phyloP scores from a whole-genome alignment of 1,139 yeast species.

The Sugiyamaella japonica region DNA sequence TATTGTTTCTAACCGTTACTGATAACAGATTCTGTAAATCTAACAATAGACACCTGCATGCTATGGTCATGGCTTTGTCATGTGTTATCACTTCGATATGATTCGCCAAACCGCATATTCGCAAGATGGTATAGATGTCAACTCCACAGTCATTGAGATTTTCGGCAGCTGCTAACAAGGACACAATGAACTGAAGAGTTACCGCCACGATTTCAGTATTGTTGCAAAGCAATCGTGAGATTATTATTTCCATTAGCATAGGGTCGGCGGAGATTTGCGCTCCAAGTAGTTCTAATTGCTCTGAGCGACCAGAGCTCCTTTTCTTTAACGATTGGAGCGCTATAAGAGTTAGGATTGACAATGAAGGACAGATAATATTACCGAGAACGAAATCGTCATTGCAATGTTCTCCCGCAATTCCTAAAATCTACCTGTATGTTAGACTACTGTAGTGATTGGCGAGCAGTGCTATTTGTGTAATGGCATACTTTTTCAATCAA shows the following conservation, averaged over 20 bases:
- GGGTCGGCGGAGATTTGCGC: conserved; percentile 25
- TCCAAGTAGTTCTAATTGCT: conserved; percentile 26
- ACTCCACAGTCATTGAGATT: conserved; percentile 25
- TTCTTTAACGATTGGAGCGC: conserved; percentile 30
- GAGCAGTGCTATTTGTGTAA: neutral
- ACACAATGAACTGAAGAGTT: conserved; percentile 32
- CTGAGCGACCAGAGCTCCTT: conserved; percentile 17
- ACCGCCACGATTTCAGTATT: conserved; percentile 31
- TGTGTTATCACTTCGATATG: conserved; percentile 32
- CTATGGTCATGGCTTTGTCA: conserved; percentile 30
- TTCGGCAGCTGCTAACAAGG: conserved; percentile 31
- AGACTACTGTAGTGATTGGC: neutral
- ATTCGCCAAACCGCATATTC: conserved; percentile 34
- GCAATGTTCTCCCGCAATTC: conserved; percentile 29
- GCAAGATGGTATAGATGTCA: conserved; percentile 29
- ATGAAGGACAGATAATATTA: conserved; percentile 33
- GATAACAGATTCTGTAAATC: conserved; percentile 36
- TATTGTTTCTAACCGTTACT: conserved; percentile 31
- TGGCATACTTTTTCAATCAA: conserved; percentile 29
- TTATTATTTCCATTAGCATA: conserved; percentile 28
- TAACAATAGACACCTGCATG: conserved; percentile 34
- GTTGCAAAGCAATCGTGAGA: conserved; percentile 29
- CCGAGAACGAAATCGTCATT: neutral
- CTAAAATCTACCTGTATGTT: conserved; percentile 21
- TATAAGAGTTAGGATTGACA: conserved; percentile 32